A percentile compares a stretch with the other conserved stretches of the same genome.
Evolutionary conservation across 371 early-diverging fungal genomes (phyloP).

Genomic region (Homolaphlyctis polyrhiza): DNA sequence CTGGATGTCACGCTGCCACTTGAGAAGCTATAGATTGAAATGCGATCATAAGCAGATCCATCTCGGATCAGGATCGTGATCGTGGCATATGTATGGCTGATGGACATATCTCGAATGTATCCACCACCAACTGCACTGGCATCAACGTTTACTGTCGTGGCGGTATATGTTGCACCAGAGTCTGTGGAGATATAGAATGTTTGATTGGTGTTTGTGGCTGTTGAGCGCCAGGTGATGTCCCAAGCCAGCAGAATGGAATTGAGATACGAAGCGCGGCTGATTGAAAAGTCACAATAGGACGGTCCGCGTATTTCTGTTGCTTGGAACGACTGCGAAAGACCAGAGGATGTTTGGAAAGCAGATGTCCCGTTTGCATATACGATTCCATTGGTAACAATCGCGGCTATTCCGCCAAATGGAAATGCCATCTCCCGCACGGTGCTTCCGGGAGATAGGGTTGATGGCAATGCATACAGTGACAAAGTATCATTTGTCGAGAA

Average conservation of each 20-base stretch:
- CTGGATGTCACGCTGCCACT: background rate
- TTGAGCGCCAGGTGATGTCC: background rate
- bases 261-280: background rate
- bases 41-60: background rate
- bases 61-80: conserved; percentile 11
- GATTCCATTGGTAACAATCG: conserved; percentile 4
- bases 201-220: background rate
- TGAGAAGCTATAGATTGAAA: background rate
- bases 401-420: background rate
- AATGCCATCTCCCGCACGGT: conserved; percentile 4
- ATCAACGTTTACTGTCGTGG: background rate
- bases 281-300: background rate
- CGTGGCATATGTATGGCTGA: background rate
- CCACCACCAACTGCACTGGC: background rate
- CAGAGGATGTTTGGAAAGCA: background rate
- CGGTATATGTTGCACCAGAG: conserved; percentile 7
- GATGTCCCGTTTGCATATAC: background rate
- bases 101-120: conserved; percentile 9
- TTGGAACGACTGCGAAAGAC: background rate
- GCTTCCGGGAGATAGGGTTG: background rate
- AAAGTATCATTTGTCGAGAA: background rate
- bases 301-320: conserved; percentile 2
- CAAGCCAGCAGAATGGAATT: background rate
- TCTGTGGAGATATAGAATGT: conserved; percentile 12
- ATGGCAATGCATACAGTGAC: background rate